Evolutionary conservation across 305 asterid genomes (phyloP), one percentile per base, ranked within the genome.

Genomic region (Solanum hybrid): DNA sequence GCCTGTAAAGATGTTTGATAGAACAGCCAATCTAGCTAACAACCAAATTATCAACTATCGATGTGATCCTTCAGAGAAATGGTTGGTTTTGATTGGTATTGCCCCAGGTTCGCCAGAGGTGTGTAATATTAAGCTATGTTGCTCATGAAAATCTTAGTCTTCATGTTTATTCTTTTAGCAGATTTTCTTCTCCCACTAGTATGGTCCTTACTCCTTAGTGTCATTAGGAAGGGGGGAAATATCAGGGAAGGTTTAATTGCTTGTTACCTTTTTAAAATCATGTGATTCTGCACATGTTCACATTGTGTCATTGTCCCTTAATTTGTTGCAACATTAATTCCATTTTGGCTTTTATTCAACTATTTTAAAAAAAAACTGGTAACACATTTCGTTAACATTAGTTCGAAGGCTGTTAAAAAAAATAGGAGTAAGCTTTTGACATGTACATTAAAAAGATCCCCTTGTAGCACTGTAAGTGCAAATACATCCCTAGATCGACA

Each of bases 61-160:
- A 91, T 98, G 99, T 11, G 99, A 98, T 89, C 98, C 99, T 90
- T 94, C 99, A 35, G 99, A 97, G 93, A 97, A 98, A 92, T 98
- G 99, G 99, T 91, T 98, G 98, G 99, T 97, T 92, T 93, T 98
- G 96, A 95, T 98, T 88, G 99, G 99, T 85, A 97, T 97, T 88
- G 99, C 99, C 84, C 99, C 99, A 91, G 99, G 99, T 90, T 94
- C 99, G 6, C 93, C 99, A 2, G 99, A 98, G 96, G 99, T 98
- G 90, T 42, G 93, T 93, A 81, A 35, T 89, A 29, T 76, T 87
- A 56, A 22, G 34, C 34, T 10, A 37, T 40, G 34, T 88, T 29
- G 17, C 34, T 78, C 1, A 29, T 60, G 26, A 13, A 17, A 14
- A 86, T 60, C 77, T 71, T 82, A 13, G 9, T 89, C 45, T 82